Percentiles rank a stretch among this genome's conserved stretches.
These are phyloP conservation scores for Termitomyces titanicus DNA, from an alignment of 768 basidiomycete species.

Conservation along the genomic window DNA sequence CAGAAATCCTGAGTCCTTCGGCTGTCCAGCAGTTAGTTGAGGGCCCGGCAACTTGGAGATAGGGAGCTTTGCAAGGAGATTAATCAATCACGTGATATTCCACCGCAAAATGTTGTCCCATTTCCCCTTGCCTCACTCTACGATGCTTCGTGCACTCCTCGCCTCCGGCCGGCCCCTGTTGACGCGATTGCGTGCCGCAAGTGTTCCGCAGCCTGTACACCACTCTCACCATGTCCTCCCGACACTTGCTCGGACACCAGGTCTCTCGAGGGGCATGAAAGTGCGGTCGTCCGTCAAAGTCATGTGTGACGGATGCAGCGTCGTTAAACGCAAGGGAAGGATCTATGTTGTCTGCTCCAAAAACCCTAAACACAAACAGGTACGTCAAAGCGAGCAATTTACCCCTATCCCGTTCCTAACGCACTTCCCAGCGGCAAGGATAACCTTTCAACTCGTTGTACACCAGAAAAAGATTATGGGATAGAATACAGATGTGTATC, in stretches of 20 bases:
- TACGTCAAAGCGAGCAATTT: slow-evolving; percentile 26
- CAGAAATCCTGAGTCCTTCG: not conserved
- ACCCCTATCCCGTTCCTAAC: slow-evolving; percentile 6
- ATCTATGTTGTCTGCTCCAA: slow-evolving; percentile 91
- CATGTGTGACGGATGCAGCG: slow-evolving; percentile 91
- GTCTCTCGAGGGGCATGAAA: slow-evolving; percentile 83
- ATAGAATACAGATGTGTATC: not conserved
- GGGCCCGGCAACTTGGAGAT: too few relatives aligned
- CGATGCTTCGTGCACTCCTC: slow-evolving; percentile 66
- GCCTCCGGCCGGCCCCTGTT: slow-evolving; percentile 60
- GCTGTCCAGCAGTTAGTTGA: slow-evolving; percentile 11
- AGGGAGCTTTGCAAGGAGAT: too few relatives aligned
- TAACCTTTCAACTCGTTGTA: slow-evolving; percentile 23
- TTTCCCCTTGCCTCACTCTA: too few relatives aligned
- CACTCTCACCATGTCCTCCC: slow-evolving; percentile 27
- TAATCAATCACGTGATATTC: slow-evolving; percentile 4
- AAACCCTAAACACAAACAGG: slow-evolving; percentile 98
- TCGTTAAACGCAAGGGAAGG: slow-evolving; percentile 86
- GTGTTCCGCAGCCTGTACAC: slow-evolving; percentile 26
- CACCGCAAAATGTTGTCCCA: not conserved
- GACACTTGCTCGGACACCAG: slow-evolving; percentile 23
- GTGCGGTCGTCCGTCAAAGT: slow-evolving; percentile 91
- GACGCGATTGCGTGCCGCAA: slow-evolving; percentile 40
- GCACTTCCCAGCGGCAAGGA: slow-evolving; percentile 56
- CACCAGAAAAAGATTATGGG: not conserved